Base-by-base conservation (phyloP, 2,329 filamentous ascomycete species). In the Stagonosporopsis cucurbitacearum region DNA sequence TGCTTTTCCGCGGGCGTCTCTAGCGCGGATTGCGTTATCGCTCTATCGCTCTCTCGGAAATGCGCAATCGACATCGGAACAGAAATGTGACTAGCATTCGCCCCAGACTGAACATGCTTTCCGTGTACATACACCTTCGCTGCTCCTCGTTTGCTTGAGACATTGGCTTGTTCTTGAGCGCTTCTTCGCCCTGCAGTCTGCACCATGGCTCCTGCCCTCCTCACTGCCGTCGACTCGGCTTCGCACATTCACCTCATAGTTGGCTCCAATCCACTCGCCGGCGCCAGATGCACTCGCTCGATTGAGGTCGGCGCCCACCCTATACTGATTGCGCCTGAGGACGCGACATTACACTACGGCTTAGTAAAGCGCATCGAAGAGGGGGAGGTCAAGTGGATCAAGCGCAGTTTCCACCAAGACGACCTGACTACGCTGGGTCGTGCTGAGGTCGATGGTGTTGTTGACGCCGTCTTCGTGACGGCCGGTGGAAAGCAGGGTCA, bases 391-490 rank as follows among this genome's bases (percentile, higher is more conserved):
- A 76, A 83, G 60, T 92, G 89, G 88, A 68, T 88, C 26, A 80
- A 83, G 64, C 84, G 86, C 55, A 71, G 79, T 0, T 96, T 97
- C 65, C 74, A 84, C 46, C 88, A 94, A 33, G 77, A 79, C 0
- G 89, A 97, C 71, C 75, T 97, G 49, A 87, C 86, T 36, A 86
- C 81, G 1, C 79, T 96, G 2, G 95, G 95, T n/a, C 84, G 95
- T 47, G 82, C 86, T 36, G 91, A 96, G 54, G 88, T 96, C 9
- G 87, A 85, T 59, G 71, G 79, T 50, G 86, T 96, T 4, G 94
- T 96, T 15, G 95, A 99, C 75, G 90, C 90, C 51, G 95, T 99
- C 35, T 98, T 98, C 75, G 87, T 98, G 33, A 96, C 92, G 1
- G 69, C 80, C 22, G 81, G 81, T 35, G 78, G 78, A 33, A 81